phyloP scores from a whole-genome alignment of 106 monocot species.

The Amphibolis antarctica region DNA sequence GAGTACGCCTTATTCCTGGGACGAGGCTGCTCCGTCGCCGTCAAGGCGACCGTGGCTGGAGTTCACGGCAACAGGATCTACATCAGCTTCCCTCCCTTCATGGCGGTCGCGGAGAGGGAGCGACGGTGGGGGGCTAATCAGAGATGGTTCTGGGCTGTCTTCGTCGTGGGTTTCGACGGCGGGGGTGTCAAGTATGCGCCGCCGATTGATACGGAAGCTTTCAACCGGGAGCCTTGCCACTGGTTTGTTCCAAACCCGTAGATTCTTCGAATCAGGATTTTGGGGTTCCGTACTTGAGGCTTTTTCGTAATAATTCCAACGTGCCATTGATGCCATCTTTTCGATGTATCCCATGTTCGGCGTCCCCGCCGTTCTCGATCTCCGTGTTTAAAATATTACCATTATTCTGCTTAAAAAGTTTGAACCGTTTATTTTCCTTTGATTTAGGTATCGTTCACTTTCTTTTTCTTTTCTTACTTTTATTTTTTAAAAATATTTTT shows the following conservation, averaged over 20 bases:
- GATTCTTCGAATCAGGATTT: neutral
- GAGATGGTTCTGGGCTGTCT: neutral
- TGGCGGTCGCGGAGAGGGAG: neutral
- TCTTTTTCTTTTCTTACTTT: neutral
- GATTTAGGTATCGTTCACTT: too few species aligned
- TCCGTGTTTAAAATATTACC: slow-evolving; percentile 74
- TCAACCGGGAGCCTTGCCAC: neutral
- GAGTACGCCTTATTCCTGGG: neutral
- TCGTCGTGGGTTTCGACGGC: neutral
- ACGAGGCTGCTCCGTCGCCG: slow-evolving; percentile 2
- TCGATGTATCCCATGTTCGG: too few species aligned
- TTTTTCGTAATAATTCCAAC: too few species aligned
- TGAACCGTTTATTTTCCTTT: neutral
- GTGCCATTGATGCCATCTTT: too few species aligned
- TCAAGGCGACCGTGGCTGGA: neutral
- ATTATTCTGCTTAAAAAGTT: slow-evolving; percentile 28
- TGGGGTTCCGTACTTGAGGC: too few species aligned
- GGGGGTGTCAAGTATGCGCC: neutral
- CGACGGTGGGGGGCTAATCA: neutral
- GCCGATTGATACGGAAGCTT: neutral
- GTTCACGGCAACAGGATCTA: slow-evolving; percentile 1
- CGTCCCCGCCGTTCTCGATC: too few species aligned
- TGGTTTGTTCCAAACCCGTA: slow-evolving; percentile 2
- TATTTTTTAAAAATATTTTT: too few species aligned
- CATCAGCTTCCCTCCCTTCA: neutral